These are phyloP conservation scores for Pharus latifolius DNA, from an alignment of 176 grass and related monocot genomes.

Conservation along the genomic window DNA sequence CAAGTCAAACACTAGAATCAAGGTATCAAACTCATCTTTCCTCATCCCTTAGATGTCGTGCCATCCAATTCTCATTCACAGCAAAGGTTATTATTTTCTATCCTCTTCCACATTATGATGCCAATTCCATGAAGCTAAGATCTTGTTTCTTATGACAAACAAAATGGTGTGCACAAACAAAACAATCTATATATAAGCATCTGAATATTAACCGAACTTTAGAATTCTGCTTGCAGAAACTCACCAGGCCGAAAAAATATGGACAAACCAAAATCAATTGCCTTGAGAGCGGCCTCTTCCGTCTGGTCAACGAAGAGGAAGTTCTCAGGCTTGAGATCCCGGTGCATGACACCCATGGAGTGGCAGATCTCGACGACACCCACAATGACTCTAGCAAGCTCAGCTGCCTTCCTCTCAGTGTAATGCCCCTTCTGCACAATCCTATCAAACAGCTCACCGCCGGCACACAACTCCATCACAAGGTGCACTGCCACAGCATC, in stretches of 20 bases:
- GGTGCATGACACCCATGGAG: conserved; percentile 49
- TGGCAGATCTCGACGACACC: conserved; percentile 38
- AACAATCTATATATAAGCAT: neutral
- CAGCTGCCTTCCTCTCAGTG: conserved; percentile 35
- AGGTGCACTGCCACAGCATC: conserved; percentile 41
- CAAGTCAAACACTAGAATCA: neutral
- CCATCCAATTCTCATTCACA: too few species aligned
- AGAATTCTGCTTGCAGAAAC: neutral
- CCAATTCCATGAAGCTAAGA: neutral
- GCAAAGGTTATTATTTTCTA: too few species aligned
- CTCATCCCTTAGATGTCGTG: neutral
- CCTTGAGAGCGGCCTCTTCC: conserved; percentile 31
- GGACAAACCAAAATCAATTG: conserved; percentile 46
- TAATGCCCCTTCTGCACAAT: conserved; percentile 47
- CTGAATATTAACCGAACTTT: neutral
- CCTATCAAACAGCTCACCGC: conserved; percentile 43
- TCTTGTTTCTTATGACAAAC: neutral
- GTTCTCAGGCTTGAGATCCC: too few species aligned
- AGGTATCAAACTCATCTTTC: neutral
- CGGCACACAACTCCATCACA: conserved; percentile 48
- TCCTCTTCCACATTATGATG: too few species aligned
- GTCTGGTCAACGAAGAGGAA: conserved; percentile 39
- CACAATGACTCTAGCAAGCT: conserved; percentile 36
- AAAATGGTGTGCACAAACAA: neutral
- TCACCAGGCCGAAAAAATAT: conserved; percentile 38